Conservation (phyloP, 1,284 basidiomycete genomes). For the Schizophyllum commune region DNA sequence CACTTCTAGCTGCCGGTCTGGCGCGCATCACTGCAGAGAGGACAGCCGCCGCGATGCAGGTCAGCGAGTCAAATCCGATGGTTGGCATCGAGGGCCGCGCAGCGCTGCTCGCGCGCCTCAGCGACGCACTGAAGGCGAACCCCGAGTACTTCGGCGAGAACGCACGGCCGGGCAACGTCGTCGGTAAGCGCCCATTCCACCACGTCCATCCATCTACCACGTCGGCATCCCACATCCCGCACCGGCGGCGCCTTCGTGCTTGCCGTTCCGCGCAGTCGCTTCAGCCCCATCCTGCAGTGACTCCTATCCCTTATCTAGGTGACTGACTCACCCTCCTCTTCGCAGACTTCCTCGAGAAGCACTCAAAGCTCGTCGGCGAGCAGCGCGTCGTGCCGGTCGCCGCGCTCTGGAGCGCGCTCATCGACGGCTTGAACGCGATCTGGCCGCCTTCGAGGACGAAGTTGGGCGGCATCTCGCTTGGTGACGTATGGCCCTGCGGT, state of each 20-base stretch:
- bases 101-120: conserved; percentile 67
- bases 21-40: conserved; percentile 54
- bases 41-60: conserved; percentile 76
- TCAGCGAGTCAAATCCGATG: conserved; percentile 75
- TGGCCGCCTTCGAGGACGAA: conserved; percentile 80
- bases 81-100: conserved; percentile 86
- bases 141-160: conserved; percentile 64
- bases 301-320: not conserved
- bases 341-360: conserved; percentile 63
- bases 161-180: conserved; percentile 74
- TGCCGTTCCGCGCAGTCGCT: too few species aligned
- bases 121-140: conserved; percentile 56
- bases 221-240: not conserved
- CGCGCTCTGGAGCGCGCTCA: conserved; percentile 76
- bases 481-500: conserved; percentile 86
- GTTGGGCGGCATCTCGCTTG: conserved; percentile 62
- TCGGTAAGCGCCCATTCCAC: conserved; percentile 41
- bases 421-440: conserved; percentile 78
- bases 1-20: conserved; percentile 61
- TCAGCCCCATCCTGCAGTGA: not conserved
- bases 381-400: conserved; percentile 50
- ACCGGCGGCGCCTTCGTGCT: not conserved
- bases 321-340: conserved; percentile 2
- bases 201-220: not conserved
- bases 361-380: conserved; percentile 36